Evolutionary conservation across 805 yeast species (phyloP).

Genomic region (Pichia cabralensis): DNA sequence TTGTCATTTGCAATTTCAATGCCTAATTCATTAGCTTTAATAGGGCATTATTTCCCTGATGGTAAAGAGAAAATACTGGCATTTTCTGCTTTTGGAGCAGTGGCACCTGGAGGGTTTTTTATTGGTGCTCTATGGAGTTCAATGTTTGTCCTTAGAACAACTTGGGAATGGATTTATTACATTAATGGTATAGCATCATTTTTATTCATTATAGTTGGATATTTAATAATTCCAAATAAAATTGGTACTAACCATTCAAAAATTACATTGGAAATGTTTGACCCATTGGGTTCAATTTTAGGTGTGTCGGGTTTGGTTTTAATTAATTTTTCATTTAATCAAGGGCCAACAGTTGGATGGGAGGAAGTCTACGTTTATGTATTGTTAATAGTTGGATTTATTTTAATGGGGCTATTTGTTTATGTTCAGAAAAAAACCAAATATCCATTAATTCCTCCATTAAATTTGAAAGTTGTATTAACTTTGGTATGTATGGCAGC

Average conservation of each 20-base stretch:
- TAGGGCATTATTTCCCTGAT: conserved; percentile 35
- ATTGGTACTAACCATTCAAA: conserved; percentile 11
- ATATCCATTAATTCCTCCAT: conserved; percentile 28
- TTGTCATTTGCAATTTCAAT: conserved; percentile 49
- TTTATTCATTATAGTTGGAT: conserved; percentile 24
- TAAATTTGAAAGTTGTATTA: conserved; percentile 35
- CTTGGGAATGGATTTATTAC: conserved; percentile 60
- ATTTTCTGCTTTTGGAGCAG: conserved; percentile 48
- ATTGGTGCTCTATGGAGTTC: conserved; percentile 46
- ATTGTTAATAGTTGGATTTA: conserved; percentile 40
- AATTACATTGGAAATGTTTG: conserved; percentile 25
- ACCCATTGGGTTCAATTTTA: conserved; percentile 41
- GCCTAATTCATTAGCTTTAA: conserved; percentile 53
- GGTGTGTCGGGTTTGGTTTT: conserved; percentile 55
- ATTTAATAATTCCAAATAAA: conserved; percentile 30
- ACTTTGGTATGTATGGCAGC: conserved; percentile 41
- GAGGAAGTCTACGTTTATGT: conserved; percentile 44
- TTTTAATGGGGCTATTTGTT: conserved; percentile 36
- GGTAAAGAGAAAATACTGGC: conserved; percentile 44
- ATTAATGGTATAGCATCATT: conserved; percentile 32
- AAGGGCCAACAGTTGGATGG: conserved; percentile 72
- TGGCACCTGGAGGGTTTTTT: conserved; percentile 55
- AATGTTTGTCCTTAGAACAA: conserved; percentile 32
- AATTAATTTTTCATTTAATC: conserved; percentile 64
- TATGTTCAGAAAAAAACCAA: conserved; percentile 32